Conservation (phyloP, 352 stramenopile species). For the Pythium sukuiense region DNA sequence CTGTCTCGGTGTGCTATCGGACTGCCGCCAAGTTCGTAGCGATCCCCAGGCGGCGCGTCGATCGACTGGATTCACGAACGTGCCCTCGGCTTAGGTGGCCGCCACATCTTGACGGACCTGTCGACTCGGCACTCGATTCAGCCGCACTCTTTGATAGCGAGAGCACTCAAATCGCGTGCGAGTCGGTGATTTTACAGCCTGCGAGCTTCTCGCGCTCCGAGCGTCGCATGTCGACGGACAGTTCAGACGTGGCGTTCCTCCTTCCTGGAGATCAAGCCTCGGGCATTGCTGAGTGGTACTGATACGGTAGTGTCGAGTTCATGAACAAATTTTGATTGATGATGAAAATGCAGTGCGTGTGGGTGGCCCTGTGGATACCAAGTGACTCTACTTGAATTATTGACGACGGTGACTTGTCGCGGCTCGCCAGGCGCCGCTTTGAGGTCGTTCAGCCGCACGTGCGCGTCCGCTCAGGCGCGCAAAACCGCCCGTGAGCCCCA, state of each 20-base stretch:
- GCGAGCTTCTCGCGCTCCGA: conserved; percentile 12
- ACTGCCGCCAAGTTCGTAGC: conserved; percentile 23
- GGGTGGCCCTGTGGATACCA: no score
- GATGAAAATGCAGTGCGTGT: background rate
- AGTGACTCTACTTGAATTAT: background rate
- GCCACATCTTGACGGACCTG: conserved; percentile 21
- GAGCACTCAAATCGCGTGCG: conserved; percentile 25
- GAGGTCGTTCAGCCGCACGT: background rate
- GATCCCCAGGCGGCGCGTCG: conserved; percentile 15
- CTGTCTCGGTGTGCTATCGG: conserved; percentile 25
- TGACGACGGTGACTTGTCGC: background rate
- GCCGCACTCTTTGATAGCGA: conserved; percentile 17
- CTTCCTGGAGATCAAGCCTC: background rate
- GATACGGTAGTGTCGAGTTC: background rate
- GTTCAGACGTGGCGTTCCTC: conserved; percentile 20
- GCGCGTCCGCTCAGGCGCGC: conserved; percentile 4
- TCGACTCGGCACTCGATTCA: conserved; percentile 24
- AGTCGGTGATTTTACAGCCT: conserved; percentile 23
- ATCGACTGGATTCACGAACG: conserved; percentile 26
- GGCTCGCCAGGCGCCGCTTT: background rate
- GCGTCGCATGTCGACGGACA: conserved; percentile 22
- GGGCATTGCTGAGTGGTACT: conserved; percentile 10
- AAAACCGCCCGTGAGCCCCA: conserved; percentile 8
- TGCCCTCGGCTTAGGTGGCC: conserved; percentile 27
- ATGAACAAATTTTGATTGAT: conserved; percentile 16